A percentile compares a stretch with the other conserved stretches of the same genome.
Evolutionary conservation across 2,329 filamentous ascomycete genomes (phyloP).

Genomic region (Falciphora oryzae): DNA sequence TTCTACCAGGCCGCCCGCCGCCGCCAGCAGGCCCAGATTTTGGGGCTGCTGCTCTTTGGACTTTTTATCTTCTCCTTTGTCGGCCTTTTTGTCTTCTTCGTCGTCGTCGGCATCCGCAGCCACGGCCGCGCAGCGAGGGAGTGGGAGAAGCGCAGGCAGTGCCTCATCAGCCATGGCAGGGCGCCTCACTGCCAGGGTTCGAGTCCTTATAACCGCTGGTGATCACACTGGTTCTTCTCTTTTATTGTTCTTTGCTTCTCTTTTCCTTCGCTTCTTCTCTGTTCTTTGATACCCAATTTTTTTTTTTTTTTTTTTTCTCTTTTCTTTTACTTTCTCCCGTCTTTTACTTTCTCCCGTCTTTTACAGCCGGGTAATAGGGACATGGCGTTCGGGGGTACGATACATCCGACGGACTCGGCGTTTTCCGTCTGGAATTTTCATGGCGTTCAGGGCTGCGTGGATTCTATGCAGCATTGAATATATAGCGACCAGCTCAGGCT

Average conservation of each 20-base stretch:
- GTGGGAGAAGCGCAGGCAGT: slow-evolving; percentile 5
- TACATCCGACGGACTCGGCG: no score
- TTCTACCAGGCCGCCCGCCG: slow-evolving; percentile 8
- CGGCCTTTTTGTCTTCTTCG: slow-evolving; percentile 1
- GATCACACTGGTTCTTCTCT: not conserved
- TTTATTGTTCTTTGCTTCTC: not conserved
- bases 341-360: not conserved
- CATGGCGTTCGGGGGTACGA: not conserved
- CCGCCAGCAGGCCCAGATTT: slow-evolving; percentile 6
- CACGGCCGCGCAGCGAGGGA: not conserved
- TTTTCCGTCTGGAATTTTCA: no score
- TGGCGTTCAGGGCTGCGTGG: not conserved
- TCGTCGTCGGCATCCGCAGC: not conserved
- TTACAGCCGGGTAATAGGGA: no score
- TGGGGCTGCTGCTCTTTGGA: slow-evolving; percentile 5
- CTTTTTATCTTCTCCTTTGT: slow-evolving; percentile 2
- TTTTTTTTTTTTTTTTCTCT: not conserved
- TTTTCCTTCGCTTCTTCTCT: not conserved
- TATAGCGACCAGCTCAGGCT: not conserved
- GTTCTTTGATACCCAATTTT: not conserved
- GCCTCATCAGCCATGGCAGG: slow-evolving; percentile 1
- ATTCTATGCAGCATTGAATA: not conserved
- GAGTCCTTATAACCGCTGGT: slow-evolving; percentile 4
- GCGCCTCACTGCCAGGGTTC: slow-evolving; percentile 4
- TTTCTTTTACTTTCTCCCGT: not conserved